Conservation (phyloP, 2,329 filamentous ascomycete genomes). For the Cercospora sp. region DNA sequence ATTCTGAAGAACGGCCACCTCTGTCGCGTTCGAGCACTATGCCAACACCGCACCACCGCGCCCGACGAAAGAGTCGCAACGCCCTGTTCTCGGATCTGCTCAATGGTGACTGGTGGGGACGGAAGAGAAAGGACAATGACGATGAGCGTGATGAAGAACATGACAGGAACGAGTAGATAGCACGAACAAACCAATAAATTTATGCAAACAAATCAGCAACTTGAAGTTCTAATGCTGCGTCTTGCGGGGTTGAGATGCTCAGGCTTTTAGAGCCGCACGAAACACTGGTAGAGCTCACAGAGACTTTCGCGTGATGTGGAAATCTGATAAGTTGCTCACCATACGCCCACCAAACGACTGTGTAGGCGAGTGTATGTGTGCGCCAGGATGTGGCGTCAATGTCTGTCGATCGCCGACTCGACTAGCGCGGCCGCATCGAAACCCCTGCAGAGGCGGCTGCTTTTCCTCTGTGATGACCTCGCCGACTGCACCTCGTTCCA, state of each 20-base stretch:
- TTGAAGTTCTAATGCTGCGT: background rate
- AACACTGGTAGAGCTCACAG: background rate
- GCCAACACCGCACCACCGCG: conserved; percentile 23
- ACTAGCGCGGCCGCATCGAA: background rate
- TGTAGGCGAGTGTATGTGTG: background rate
- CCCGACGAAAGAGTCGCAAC: conserved; percentile 30
- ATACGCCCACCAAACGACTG: background rate
- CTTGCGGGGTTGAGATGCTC: background rate
- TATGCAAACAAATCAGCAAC: background rate
- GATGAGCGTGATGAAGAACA: conserved; percentile 4
- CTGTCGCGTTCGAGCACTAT: conserved; percentile 27
- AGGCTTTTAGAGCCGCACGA: background rate
- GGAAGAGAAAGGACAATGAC: conserved; percentile 27
- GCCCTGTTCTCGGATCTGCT: conserved; percentile 38
- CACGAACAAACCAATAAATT: background rate
- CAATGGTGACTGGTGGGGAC: conserved; percentile 35
- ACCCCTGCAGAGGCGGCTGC: conserved; percentile 1
- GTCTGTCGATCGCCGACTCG: conserved; percentile 3
- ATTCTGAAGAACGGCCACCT: background rate
- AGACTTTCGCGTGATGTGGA: background rate
- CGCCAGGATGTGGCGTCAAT: background rate
- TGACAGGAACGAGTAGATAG: conserved; percentile 5
- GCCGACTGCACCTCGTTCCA: background rate
- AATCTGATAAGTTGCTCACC: background rate
- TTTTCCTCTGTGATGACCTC: conserved; percentile 1